These are phyloP conservation scores for Staphylotrichum tortipilum DNA, from an alignment of 495 filamentous ascomycete genomes.

Conservation along the genomic window DNA sequence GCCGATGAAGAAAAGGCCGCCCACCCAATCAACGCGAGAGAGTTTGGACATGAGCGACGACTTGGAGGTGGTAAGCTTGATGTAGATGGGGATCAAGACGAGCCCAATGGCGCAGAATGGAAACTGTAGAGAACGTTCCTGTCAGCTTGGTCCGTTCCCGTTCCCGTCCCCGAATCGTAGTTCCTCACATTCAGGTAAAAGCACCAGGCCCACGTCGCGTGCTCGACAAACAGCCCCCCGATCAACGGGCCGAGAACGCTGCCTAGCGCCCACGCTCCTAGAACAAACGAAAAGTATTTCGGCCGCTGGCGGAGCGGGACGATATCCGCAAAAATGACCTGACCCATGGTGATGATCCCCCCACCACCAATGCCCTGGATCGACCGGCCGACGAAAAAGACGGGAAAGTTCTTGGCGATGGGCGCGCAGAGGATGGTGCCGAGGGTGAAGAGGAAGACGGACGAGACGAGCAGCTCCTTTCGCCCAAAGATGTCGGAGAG, in stretches of 20 bases:
- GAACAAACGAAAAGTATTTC: conserved; percentile 33
- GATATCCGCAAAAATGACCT: conserved; percentile 59
- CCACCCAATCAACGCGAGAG: conserved; percentile 31
- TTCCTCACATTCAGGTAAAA: conserved; percentile 34
- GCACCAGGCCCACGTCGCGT: conserved; percentile 34
- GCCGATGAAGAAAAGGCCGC: conserved; percentile 38
- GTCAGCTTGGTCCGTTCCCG: no score
- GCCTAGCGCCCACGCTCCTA: conserved; percentile 60
- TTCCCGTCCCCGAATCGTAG: no score
- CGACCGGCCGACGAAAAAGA: conserved; percentile 67
- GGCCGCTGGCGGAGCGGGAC: conserved; percentile 31
- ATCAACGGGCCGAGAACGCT: conserved; percentile 65
- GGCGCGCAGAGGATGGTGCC: conserved; percentile 37
- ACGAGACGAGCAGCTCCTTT: conserved; percentile 33
- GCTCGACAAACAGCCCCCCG: conserved; percentile 62
- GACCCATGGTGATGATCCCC: conserved; percentile 71
- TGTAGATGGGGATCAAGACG: conserved; percentile 24
- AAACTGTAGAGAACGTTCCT: conserved; percentile 14
- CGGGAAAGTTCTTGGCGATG: conserved; percentile 33
- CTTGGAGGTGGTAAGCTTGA: conserved; percentile 26
- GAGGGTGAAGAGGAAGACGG: conserved; percentile 34
- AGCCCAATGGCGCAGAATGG: conserved; percentile 31
- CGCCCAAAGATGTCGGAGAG: conserved; percentile 48
- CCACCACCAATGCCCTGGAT: conserved; percentile 79
- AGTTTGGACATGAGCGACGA: conserved; percentile 27